Base-by-base conservation (phyloP, 345 rosid genomes). In the Hibiscus syriacus region DNA sequence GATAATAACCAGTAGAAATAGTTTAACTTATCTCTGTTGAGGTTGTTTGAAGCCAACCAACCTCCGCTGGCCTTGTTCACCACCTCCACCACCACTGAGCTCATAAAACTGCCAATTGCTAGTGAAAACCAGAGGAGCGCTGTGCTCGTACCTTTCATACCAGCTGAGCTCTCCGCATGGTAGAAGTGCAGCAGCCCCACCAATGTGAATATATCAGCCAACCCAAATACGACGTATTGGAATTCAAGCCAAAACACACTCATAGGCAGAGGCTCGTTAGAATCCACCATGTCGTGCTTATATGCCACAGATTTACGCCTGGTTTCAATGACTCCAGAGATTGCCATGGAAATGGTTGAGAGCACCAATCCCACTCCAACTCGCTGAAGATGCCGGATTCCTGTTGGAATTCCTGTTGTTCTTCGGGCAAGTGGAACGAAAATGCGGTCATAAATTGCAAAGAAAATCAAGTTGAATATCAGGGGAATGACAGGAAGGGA, bases 401-500 rank as follows among this genome's bases (percentile, higher is more conserved):
- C 92, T 0, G 86, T 81, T 25, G 86, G 84, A 52, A 83, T 80
- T 36, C 87, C 85, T 0, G 87, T 87, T 56, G 80, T 53, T 66
- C 49, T 83, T 26, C 85, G 77, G 36, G 84, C 85, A 0, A 81
- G 2, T 4, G 89, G 92, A 55, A 87, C 76, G 20, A 87, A 81
- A 45, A 84, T 11, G 4, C 74, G 80, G 23, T 87, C 92, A n/a
- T 87, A 85, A 22, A 84, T 11, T 0, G 92, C 84, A 76, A 84
- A 52, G 2, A 81, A 72, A 50, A 80, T 43, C 66, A 82, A 77
- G 78, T 80, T 83, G 82, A 77, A 85, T 6, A 76, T 17, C 4
- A 84, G 68, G 19, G 92, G 92, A 65, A 85, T 78, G 7, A 83
- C 82, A 2, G 89, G 86, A 23, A 87, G 53, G 2, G 87, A 83